phyloP scores from a whole-genome alignment of 768 basidiomycete species.

The Termitomyces sp. region DNA sequence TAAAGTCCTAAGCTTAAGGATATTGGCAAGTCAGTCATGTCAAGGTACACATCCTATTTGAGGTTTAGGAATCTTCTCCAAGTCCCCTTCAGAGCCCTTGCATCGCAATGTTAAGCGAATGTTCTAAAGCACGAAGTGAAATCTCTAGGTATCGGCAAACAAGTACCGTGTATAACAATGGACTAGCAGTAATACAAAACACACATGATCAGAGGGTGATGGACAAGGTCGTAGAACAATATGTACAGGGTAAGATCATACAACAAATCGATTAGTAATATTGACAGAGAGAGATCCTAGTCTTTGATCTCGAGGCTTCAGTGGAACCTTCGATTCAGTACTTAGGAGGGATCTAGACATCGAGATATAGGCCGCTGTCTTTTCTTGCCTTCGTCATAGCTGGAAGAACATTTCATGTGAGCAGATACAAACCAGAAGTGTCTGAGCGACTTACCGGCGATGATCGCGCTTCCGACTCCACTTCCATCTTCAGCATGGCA shows the following conservation, averaged over 20 bases:
- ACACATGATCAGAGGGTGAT: neutral
- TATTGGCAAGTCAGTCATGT: neutral
- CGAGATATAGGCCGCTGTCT: slow-evolving; percentile 51
- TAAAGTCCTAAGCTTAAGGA: neutral
- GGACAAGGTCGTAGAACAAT: neutral
- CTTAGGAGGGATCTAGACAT: slow-evolving; percentile 34
- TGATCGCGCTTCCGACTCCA: slow-evolving; percentile 95
- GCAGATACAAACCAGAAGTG: neutral
- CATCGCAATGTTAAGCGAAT: neutral
- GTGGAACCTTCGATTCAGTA: neutral
- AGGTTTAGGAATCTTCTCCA: no score
- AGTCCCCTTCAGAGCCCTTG: neutral
- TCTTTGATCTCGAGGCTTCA: neutral
- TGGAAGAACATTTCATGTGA: slow-evolving; percentile 20
- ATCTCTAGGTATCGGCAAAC: slow-evolving; percentile 3
- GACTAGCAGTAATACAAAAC: slow-evolving; percentile 4
- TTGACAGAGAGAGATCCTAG: neutral
- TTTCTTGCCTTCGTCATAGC: slow-evolving; percentile 89
- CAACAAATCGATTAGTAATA: neutral
- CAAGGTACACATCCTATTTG: neutral
- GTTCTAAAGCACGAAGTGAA: neutral
- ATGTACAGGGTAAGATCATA: slow-evolving; percentile 4
- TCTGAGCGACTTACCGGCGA: slow-evolving; percentile 48
- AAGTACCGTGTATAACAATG: neutral
- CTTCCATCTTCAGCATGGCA: slow-evolving; percentile 88